Percentiles rank a stretch among this genome's conserved stretches.
phyloP scores from a whole-genome alignment of 2,329 filamentous ascomycete genomes.

The Fusarium tjaetaba region DNA sequence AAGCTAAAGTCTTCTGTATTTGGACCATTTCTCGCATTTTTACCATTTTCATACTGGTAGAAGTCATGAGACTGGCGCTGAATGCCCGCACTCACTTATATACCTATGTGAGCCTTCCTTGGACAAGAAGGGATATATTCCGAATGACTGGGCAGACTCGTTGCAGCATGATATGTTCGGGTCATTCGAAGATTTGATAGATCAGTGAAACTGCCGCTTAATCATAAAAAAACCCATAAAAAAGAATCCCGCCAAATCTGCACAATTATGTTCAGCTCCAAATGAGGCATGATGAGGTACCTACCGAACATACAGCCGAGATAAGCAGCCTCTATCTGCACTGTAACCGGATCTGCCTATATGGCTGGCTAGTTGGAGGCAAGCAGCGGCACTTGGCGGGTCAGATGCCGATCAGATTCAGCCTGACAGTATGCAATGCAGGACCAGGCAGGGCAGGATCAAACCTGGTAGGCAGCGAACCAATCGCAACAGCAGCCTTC shows the following conservation, averaged over 20 bases:
- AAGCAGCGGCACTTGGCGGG: constrained; percentile 31
- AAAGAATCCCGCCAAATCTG: not conserved
- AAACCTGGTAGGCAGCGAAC: not conserved
- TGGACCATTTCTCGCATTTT: not conserved
- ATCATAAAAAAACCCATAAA: not conserved
- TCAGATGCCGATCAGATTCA: constrained; percentile 30
- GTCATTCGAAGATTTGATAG: not conserved
- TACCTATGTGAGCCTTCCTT: not conserved
- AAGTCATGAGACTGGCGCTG: not conserved
- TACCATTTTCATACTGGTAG: not conserved
- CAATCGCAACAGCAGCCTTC: constrained; percentile 28
- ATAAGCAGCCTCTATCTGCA: not conserved
- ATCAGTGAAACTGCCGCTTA: not conserved
- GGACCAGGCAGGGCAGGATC: not conserved
- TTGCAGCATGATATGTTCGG: not conserved
- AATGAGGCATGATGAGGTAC: not conserved
- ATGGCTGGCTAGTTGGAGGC: not conserved
- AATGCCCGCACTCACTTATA: not conserved
- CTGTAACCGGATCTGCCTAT: not conserved
- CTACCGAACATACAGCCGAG: not conserved
- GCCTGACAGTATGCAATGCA: constrained; percentile 8
- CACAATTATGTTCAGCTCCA: not conserved
- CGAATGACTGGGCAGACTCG: not conserved
- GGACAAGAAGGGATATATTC: not conserved
- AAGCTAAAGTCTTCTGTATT: not conserved